Evolutionary conservation across 2,329 filamentous ascomycete genomes (phyloP), one percentile per base, ranked within the genome.

Genomic region (Penicillium capsulatum): DNA sequence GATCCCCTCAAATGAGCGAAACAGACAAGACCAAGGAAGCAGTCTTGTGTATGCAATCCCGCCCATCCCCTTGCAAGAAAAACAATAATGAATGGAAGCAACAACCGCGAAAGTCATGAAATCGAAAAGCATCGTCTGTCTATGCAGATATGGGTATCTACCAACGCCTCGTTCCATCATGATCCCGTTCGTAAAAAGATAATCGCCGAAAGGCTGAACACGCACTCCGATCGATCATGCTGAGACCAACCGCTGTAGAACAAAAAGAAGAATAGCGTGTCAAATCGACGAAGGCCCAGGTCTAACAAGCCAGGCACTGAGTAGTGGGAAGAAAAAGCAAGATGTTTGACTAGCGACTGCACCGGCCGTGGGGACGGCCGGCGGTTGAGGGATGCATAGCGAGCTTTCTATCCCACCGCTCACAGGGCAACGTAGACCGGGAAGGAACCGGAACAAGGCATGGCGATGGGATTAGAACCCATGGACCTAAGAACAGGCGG

Each of bases 391-490:
- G 47, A 54, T 22, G 19, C 47, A 51, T 45, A 51, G 50, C 48
- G 48, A 51, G 49, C 50, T 57, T 64, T 55, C 58, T 59, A 63
- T 60, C 57, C 55, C 53, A 64, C 59, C 61, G 61, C 59, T 60
- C 55, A 52, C 53, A 52, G 53, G 57, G 58, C 51, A 56, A 61
- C 43, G 48, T 58, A 58, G 59, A 64, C 63, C 59, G 61, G 60
- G 59, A 62, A 63, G 62, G 63, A 60, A 65, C 59, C 55, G 63
- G 65, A 65, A 66, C 60, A 58, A 59, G 63, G 57, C 56, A 60
- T 57, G 61, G 59, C 56, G 59, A 60, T 56, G 54, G 54, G 58
- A 58, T 64, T 73, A 74, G 67, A 74, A 74, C 48, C 71, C 71
- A 57, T 74, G 71, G 64, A 74, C 71, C 68, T 71, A 43, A 13